Conservation (phyloP, 139 green algal genomes). For the Micromonas commoda region DNA sequence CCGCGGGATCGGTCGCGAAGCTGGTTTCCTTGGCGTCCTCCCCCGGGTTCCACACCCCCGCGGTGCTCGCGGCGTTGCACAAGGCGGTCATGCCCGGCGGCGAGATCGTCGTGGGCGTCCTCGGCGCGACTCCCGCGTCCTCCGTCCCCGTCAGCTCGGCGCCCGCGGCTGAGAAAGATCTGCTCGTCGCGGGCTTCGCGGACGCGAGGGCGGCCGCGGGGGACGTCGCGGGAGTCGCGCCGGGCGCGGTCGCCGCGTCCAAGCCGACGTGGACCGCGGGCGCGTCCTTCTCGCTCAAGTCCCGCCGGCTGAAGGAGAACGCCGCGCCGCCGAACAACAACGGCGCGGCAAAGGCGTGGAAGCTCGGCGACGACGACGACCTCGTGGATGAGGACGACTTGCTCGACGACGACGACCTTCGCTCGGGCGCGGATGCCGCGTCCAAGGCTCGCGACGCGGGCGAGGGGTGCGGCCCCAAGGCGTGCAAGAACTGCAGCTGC, state of each 20-base stretch:
- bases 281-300: constrained; percentile 46
- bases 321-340: constrained; percentile 4
- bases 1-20: neutral
- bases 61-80: neutral
- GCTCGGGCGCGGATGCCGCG: constrained; percentile 27
- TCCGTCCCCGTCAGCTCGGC: too few relatives aligned
- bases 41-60: neutral
- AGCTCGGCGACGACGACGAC: constrained; percentile 62
- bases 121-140: too few relatives aligned
- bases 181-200: constrained; percentile 4
- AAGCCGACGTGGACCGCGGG: constrained; percentile 58
- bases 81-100: neutral
- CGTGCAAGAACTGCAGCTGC: constrained; percentile 94
- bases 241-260: constrained; percentile 30
- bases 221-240: neutral
- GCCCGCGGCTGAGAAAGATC: too few relatives aligned
- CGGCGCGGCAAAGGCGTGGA: constrained; percentile 34
- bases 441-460: constrained; percentile 27
- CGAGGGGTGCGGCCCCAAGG: constrained; percentile 56
- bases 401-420: constrained; percentile 78
- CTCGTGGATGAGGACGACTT: constrained; percentile 89
- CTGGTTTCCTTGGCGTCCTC: neutral
- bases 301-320: constrained; percentile 35
- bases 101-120: neutral
- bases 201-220: too few relatives aligned